Percentiles rank a stretch among this genome's conserved stretches.
phyloP scores from a whole-genome alignment of 1,284 basidiomycete genomes.

The Rhodotorula sp. region DNA sequence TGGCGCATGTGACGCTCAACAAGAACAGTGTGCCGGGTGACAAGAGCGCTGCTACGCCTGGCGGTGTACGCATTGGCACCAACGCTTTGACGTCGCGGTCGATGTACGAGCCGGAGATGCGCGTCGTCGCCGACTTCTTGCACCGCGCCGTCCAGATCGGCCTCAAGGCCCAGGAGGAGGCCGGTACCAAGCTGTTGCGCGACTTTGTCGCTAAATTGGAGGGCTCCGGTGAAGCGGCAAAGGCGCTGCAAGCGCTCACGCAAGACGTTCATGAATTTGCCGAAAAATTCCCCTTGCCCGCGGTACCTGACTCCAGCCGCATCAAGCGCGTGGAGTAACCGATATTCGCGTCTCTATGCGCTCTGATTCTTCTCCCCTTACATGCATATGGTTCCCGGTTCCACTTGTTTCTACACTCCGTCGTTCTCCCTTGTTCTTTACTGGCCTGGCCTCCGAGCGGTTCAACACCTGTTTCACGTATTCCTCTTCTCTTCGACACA shows the following conservation, averaged over 20 bases:
- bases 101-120: slow-evolving; percentile 71
- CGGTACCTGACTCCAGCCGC: slow-evolving; percentile 56
- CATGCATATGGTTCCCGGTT: background rate
- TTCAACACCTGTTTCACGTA: slow-evolving; percentile 13
- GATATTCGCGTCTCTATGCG: background rate
- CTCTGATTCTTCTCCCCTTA: background rate
- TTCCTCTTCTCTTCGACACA: background rate
- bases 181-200: slow-evolving; percentile 90
- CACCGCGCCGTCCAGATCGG: slow-evolving; percentile 89
- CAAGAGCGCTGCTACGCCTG: slow-evolving; percentile 89
- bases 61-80: slow-evolving; percentile 95
- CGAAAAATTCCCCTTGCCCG: slow-evolving; percentile 84
- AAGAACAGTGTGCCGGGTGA: slow-evolving; percentile 92
- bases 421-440: background rate
- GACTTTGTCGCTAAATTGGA: slow-evolving; percentile 86
- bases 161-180: slow-evolving; percentile 71
- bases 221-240: slow-evolving; percentile 66
- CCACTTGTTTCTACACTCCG: background rate
- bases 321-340: slow-evolving; percentile 36
- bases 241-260: slow-evolving; percentile 66
- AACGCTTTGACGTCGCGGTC: slow-evolving; percentile 91
- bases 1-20: slow-evolving; percentile 78
- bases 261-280: slow-evolving; percentile 78
- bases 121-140: slow-evolving; percentile 89
- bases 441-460: background rate